phyloP scores from a whole-genome alignment of 1,284 basidiomycete genomes.

The Erythrobasidium hasegawianum region DNA sequence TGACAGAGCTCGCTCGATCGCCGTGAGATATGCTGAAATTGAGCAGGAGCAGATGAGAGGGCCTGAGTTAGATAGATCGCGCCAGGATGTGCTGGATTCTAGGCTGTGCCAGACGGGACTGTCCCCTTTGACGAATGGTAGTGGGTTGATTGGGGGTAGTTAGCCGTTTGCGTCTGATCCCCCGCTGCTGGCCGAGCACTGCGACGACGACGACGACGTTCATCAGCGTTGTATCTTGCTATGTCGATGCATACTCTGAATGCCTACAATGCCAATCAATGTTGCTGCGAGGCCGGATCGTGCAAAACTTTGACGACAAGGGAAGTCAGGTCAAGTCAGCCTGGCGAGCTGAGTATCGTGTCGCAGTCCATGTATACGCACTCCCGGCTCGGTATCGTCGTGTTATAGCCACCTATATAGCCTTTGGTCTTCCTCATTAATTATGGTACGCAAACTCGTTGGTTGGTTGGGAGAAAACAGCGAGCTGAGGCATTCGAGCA shows the following conservation, averaged over 20 bases:
- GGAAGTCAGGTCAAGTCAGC: neutral
- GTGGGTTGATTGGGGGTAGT: neutral
- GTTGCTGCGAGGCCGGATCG: neutral
- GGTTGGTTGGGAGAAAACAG: no score
- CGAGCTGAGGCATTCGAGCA: no score
- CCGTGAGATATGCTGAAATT: no score
- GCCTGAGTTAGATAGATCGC: no score
- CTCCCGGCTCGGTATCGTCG: neutral
- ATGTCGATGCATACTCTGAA: neutral
- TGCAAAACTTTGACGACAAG: neutral
- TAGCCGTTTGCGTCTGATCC: neutral
- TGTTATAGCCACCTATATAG: constrained; percentile 7
- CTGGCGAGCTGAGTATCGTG: no score
- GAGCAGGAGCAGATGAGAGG: no score
- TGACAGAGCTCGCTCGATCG: no score
- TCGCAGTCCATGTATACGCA: no score
- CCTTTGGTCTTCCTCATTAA: constrained; percentile 4
- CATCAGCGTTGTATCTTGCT: neutral
- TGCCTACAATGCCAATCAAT: constrained; percentile 4
- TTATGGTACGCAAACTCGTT: neutral
- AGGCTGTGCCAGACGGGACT: no score
- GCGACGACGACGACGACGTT: neutral
- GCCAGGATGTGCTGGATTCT: no score
- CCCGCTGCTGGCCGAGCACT: constrained; percentile 1
- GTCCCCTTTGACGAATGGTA: no score